phyloP scores from a whole-genome alignment of 2,329 filamentous ascomycete species.

The Fusarium sp. region DNA sequence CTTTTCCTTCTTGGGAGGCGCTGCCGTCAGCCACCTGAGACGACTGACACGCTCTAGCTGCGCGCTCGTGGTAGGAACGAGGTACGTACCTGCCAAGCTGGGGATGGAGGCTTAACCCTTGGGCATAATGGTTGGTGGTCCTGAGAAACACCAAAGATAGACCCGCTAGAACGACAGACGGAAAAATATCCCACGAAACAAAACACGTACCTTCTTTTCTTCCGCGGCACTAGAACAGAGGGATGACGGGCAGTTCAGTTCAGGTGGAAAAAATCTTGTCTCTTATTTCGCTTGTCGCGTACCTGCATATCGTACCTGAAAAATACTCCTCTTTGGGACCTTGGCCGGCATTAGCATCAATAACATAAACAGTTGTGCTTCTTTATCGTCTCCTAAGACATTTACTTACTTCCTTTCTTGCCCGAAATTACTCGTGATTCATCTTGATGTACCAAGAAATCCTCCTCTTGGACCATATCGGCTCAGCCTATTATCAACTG shows the following conservation, averaged over 20 bases:
- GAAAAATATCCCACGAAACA: slow-evolving; percentile 41
- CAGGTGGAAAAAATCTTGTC: slow-evolving; percentile 9
- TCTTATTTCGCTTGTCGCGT: slow-evolving; percentile 10
- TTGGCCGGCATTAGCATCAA: slow-evolving; percentile 16
- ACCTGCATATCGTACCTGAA: slow-evolving; percentile 33
- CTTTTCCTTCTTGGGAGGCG: background rate
- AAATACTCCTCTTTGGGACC: slow-evolving; percentile 20
- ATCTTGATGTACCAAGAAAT: background rate
- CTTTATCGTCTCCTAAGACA: background rate
- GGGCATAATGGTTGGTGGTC: slow-evolving; percentile 12
- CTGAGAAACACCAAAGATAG: slow-evolving; percentile 10
- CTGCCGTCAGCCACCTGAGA: slow-evolving; percentile 30
- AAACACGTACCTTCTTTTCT: slow-evolving; percentile 2
- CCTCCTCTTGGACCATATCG: background rate
- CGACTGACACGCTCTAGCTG: slow-evolving; percentile 22
- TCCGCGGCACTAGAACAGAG: slow-evolving; percentile 6
- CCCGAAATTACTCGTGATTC: background rate
- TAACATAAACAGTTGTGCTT: background rate
- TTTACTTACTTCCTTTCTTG: background rate
- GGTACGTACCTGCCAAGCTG: background rate
- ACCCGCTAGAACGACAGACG: slow-evolving; percentile 30
- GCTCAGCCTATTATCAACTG: background rate
- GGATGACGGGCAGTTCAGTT: background rate
- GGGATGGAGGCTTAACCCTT: background rate
- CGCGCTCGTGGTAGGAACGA: background rate